Evolutionary conservation across 768 basidiomycete genomes (phyloP).

Genomic region (Lactarius trivialis): DNA sequence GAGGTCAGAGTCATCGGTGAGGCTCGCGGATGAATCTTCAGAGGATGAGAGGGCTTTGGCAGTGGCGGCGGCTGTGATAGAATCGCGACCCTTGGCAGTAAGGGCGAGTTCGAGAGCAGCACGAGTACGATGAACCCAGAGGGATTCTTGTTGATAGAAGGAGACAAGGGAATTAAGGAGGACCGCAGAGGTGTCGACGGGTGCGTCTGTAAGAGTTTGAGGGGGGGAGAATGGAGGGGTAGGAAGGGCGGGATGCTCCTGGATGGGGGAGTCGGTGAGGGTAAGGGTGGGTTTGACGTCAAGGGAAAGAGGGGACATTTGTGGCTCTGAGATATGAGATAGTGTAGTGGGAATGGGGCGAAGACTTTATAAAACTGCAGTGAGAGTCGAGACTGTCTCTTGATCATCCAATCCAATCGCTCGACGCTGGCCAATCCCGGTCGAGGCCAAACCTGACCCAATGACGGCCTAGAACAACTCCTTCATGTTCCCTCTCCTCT

Average conservation of each 20-base stretch:
- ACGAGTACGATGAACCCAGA: constrained; percentile 65
- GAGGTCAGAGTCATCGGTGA: constrained; percentile 22
- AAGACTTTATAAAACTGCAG: constrained; percentile 6
- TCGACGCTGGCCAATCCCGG: constrained; percentile 24
- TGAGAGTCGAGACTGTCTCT: constrained; percentile 12
- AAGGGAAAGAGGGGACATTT: constrained; percentile 19
- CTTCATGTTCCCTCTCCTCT: constrained; percentile 18
- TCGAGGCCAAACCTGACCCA: constrained; percentile 16
- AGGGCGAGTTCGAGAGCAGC: constrained; percentile 49
- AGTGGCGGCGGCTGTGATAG: constrained; percentile 13
- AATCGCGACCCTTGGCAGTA: constrained; percentile 26
- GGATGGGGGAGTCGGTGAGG: constrained; percentile 23
- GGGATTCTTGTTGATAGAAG: constrained; percentile 65
- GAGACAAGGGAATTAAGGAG: constrained; percentile 58
- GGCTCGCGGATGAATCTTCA: constrained; percentile 17
- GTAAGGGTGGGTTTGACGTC: constrained; percentile 19
- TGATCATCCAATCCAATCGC: not conserved
- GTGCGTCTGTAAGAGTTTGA: constrained; percentile 20
- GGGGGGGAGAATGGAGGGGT: constrained; percentile 31
- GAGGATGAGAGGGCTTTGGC: constrained; percentile 19
- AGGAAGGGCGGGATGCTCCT: constrained; percentile 25
- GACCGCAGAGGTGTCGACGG: constrained; percentile 37
- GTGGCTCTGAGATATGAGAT: not conserved
- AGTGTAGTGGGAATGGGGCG: constrained; percentile 5
- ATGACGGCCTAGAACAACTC: constrained; percentile 24